These are phyloP conservation scores for Trichoderma endophyticum DNA, from an alignment of 2,329 filamentous ascomycete genomes.

Conservation along the genomic window DNA sequence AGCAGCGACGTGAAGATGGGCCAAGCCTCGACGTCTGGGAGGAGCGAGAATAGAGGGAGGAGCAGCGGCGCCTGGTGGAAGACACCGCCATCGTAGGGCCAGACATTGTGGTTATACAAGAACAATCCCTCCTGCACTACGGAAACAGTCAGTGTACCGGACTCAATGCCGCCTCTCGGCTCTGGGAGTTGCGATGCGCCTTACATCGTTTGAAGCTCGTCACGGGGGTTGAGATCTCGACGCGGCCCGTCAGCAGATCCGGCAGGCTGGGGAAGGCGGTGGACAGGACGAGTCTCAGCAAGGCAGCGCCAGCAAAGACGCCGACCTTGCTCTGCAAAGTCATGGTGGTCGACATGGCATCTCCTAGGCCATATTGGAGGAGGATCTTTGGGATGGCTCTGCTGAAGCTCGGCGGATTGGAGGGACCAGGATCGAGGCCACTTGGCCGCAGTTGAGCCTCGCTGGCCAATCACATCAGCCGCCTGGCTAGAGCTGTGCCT, in stretches of 20 bases:
- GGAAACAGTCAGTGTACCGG: neutral
- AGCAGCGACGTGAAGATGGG: conserved; percentile 75
- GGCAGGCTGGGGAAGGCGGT: conserved; percentile 78
- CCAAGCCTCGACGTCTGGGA: conserved; percentile 65
- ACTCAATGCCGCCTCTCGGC: neutral
- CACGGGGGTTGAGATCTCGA: conserved; percentile 94
- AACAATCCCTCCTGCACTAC: conserved; percentile 94
- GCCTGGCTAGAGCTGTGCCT: neutral
- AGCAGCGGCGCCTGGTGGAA: conserved; percentile 81
- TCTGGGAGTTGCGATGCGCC: conserved; percentile 31
- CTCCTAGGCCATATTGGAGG: conserved; percentile 25
- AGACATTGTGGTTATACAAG: conserved; percentile 93
- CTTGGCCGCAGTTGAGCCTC: conserved; percentile 28
- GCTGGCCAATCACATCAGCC: neutral
- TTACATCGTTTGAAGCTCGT: conserved; percentile 96
- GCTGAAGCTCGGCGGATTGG: neutral
- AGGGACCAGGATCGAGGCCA: conserved; percentile 26
- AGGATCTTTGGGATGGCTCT: neutral
- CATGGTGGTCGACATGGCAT: conserved; percentile 39
- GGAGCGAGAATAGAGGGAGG: conserved; percentile 83
- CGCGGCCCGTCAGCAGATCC: conserved; percentile 80
- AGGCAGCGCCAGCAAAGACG: conserved; percentile 72
- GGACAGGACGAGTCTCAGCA: conserved; percentile 76
- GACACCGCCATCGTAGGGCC: conserved; percentile 91
- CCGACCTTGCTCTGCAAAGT: conserved; percentile 42